These are phyloP conservation scores for Pelargonium exstipulatum DNA, from an alignment of 441 rosid genomes.

Conservation along the genomic window DNA sequence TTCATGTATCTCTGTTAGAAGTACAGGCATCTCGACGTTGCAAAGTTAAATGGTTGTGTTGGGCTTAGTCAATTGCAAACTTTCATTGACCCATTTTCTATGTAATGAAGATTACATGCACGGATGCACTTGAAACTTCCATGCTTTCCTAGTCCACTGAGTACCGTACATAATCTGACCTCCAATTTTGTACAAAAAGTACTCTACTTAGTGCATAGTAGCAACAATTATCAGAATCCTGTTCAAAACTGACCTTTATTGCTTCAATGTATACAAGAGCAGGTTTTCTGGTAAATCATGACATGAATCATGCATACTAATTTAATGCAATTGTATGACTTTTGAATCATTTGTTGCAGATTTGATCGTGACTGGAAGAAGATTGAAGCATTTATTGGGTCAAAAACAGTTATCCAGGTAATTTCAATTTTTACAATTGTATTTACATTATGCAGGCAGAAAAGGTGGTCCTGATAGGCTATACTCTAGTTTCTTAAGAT, in stretches of 20 bases:
- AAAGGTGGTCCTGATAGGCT: not conserved
- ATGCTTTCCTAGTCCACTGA: not conserved
- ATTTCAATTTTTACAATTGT: not conserved
- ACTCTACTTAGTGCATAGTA: not conserved
- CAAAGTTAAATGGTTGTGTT: not conserved
- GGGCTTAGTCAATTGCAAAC: not conserved
- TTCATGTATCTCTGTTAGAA: no score
- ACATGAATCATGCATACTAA: not conserved
- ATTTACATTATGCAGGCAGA: not conserved
- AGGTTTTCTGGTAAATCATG: slow-evolving; percentile 4
- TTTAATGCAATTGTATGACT: not conserved
- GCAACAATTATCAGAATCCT: not conserved
- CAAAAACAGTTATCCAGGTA: slow-evolving; percentile 95
- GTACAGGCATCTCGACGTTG: not conserved
- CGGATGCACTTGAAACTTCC: not conserved
- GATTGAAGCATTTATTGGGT: slow-evolving; percentile 91
- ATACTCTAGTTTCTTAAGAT: not conserved
- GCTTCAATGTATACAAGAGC: not conserved
- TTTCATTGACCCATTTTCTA: not conserved
- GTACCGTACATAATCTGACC: not conserved
- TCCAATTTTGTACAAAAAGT: not conserved
- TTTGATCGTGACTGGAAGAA: slow-evolving; percentile 99
- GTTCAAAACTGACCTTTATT: not conserved
- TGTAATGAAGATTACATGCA: not conserved
- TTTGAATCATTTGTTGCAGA: slow-evolving; percentile 31